A percentile compares a stretch with the other conserved stretches of the same genome.
phyloP scores from a whole-genome alignment of 2,329 filamentous ascomycete species.

The Neofusicoccum sp. region DNA sequence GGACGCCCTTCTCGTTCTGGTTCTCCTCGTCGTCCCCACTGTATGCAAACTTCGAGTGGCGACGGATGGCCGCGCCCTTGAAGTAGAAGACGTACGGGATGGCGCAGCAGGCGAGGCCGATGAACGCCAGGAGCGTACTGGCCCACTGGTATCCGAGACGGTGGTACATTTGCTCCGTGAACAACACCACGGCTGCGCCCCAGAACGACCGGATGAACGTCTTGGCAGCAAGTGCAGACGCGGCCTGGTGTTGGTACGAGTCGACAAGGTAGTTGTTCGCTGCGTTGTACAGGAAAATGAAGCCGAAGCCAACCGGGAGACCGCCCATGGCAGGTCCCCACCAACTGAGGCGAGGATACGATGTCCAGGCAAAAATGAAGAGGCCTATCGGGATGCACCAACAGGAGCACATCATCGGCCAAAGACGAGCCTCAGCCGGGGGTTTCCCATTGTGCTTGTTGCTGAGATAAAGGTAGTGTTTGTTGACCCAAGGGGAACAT shows the following conservation, averaged over 20 bases:
- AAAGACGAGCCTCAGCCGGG: constrained; percentile 74
- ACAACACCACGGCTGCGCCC: constrained; percentile 76
- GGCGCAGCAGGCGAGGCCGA: constrained; percentile 74
- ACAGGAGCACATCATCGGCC: constrained; percentile 66
- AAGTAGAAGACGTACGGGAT: constrained; percentile 85
- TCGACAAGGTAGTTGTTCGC: constrained; percentile 59
- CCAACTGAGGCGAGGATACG: constrained; percentile 68
- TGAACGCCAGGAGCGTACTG: constrained; percentile 69
- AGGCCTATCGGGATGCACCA: constrained; percentile 67
- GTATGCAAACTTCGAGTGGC: constrained; percentile 73
- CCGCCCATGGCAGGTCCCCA: constrained; percentile 72
- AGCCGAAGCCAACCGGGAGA: constrained; percentile 69
- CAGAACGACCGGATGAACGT: constrained; percentile 79
- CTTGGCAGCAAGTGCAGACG: constrained; percentile 79
- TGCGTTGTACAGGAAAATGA: constrained; percentile 82
- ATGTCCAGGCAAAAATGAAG: constrained; percentile 71
- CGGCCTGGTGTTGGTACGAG: constrained; percentile 73
- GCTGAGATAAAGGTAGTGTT: constrained; percentile 71
- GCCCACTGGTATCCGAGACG: constrained; percentile 77
- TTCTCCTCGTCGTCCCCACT: constrained; percentile 58
- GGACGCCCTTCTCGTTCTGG: constrained; percentile 20
- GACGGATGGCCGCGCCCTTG: constrained; percentile 72
- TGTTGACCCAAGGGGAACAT: constrained; percentile 75
- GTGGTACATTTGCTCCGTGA: constrained; percentile 73
- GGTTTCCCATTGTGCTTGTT: constrained; percentile 69